Percentiles rank a stretch among this genome's conserved stretches.
These are phyloP conservation scores for Chloranthus sessilifolius DNA, from an alignment of 164 flowering plant species.

Conservation along the genomic window DNA sequence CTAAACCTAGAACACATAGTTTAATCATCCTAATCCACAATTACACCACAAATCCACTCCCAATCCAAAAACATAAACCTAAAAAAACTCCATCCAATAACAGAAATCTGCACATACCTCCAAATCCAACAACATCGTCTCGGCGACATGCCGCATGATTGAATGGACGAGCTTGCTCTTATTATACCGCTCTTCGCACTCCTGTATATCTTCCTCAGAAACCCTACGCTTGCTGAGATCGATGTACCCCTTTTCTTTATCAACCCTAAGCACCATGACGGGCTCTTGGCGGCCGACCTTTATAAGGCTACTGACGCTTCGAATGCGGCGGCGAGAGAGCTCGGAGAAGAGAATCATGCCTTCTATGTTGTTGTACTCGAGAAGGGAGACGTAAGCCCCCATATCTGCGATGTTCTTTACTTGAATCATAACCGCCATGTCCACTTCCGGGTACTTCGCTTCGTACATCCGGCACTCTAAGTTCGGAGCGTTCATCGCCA, in stretches of 20 bases:
- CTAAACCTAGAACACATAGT: too few relatives aligned
- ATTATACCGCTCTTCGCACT: slow-evolving; percentile 86
- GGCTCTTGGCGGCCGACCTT: slow-evolving; percentile 93
- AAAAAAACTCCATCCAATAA: too few relatives aligned
- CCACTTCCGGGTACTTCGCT: slow-evolving; percentile 80
- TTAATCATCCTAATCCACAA: too few relatives aligned
- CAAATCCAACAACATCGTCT: slow-evolving; percentile 66
- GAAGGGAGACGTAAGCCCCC: slow-evolving; percentile 87
- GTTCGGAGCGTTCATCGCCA: slow-evolving; percentile 61
- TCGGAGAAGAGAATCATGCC: slow-evolving; percentile 95
- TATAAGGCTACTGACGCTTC: slow-evolving; percentile 79
- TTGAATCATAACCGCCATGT: slow-evolving; percentile 93
- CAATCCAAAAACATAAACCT: too few relatives aligned
- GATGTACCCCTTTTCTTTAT: slow-evolving; percentile 85
- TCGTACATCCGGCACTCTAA: slow-evolving; percentile 97
- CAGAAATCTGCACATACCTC: slow-evolving; percentile 74
- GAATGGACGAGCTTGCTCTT: slow-evolving; percentile 98
- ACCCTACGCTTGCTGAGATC: slow-evolving; percentile 88
- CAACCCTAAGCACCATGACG: slow-evolving; percentile 89
- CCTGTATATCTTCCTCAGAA: slow-evolving; percentile 78
- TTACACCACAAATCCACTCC: too few relatives aligned
- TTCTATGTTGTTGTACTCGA: slow-evolving; percentile 96
- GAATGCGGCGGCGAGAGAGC: slow-evolving; percentile 90
- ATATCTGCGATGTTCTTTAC: slow-evolving; percentile 91
- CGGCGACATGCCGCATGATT: slow-evolving; percentile 93